Percentiles rank a stretch among this genome's conserved stretches.
Conservation (phyloP, 2,329 filamentous ascomycete species). For the Chrysoporthe austroafricana region DNA sequence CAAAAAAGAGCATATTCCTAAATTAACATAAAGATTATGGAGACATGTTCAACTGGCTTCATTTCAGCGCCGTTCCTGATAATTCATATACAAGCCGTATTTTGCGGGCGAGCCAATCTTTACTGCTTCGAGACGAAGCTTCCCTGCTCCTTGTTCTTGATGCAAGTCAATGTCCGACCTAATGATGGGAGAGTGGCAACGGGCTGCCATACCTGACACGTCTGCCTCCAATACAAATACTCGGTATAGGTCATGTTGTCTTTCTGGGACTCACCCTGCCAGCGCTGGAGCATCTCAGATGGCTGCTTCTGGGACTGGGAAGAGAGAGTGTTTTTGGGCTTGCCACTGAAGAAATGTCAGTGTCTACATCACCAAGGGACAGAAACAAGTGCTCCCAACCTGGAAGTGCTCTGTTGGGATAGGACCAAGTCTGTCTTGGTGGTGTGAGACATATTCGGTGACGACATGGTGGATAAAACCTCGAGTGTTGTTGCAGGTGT, state of each 20-base stretch:
- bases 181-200: neutral
- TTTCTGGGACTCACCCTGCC: slow-evolving; percentile 20
- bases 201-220: slow-evolving; percentile 6
- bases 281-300: slow-evolving; percentile 27
- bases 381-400: neutral
- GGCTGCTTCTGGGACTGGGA: neutral
- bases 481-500: neutral
- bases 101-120: neutral
- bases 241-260: slow-evolving; percentile 19
- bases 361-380: neutral
- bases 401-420: slow-evolving; percentile 15
- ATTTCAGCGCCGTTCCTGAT: slow-evolving; percentile 7
- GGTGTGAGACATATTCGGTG: slow-evolving; percentile 22
- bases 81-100: slow-evolving; percentile 5
- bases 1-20: slow-evolving; percentile 11
- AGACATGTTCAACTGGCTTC: slow-evolving; percentile 20
- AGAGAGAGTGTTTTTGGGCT: neutral
- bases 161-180: slow-evolving; percentile 5
- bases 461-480: neutral
- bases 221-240: neutral
- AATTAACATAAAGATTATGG: slow-evolving; percentile 8
- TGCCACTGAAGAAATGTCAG: slow-evolving; percentile 8
- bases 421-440: slow-evolving; percentile 16
- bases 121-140: neutral
- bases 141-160: slow-evolving; percentile 13